Conservation (phyloP, 345 rosid genomes). For the Aethionema arabicum region DNA sequence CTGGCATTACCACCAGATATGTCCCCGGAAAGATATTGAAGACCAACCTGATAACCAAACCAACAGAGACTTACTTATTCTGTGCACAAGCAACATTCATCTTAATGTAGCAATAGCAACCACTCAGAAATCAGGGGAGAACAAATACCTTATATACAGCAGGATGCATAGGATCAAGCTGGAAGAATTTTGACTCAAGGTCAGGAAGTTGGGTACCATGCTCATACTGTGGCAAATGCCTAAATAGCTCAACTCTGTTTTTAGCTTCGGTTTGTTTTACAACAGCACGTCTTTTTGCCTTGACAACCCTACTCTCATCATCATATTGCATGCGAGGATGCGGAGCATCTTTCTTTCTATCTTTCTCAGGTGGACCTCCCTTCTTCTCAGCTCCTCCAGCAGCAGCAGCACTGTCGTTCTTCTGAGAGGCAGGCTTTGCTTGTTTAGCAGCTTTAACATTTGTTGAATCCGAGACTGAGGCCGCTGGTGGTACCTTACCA, state of each 20-base stretch:
- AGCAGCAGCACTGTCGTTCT: constrained; percentile 48
- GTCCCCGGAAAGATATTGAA: constrained; percentile 84
- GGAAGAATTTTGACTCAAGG: constrained; percentile 76
- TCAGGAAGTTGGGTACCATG: constrained; percentile 89
- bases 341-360: constrained; percentile 89
- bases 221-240: constrained; percentile 98
- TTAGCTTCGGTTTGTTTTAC: constrained; percentile 86
- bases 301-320: constrained; percentile 83
- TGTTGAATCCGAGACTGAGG: constrained; percentile 37
- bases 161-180: constrained; percentile 90
- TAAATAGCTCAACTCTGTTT: constrained; percentile 86
- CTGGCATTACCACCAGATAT: constrained; percentile 90
- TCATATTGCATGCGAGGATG: constrained; percentile 97
- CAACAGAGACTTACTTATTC: constrained; percentile 20
- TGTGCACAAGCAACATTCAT: constrained; percentile 6
- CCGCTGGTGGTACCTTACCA: constrained; percentile 42
- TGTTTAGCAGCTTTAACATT: constrained; percentile 55
- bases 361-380: constrained; percentile 69
- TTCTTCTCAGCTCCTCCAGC: constrained; percentile 69
- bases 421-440: constrained; percentile 56
- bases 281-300: constrained; percentile 87
- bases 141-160: constrained; percentile 76
- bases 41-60: constrained; percentile 67
- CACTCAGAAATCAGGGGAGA: constrained; percentile 2
- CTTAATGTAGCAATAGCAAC: not conserved